Conservation (phyloP, 2,329 filamentous ascomycete genomes). For the Sodiomyces alkalinus region DNA sequence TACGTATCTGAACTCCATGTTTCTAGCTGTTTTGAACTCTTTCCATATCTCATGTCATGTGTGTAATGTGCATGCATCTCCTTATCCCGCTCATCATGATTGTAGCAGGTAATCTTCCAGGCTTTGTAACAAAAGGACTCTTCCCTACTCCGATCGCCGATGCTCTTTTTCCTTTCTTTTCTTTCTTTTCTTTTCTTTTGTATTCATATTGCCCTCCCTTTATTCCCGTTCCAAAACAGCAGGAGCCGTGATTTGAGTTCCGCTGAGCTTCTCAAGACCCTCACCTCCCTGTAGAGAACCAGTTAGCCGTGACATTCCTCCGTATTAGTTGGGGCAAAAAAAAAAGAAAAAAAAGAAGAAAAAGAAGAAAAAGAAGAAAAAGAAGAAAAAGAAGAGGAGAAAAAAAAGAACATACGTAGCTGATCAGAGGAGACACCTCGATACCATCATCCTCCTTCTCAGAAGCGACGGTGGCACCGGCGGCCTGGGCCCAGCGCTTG, state of each 20-base stretch:
- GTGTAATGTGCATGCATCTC: too few relatives aligned
- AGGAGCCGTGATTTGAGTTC: constrained; percentile 35
- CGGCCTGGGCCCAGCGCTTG: constrained; percentile 67
- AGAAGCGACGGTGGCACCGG: constrained; percentile 59
- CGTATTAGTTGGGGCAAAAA: too few relatives aligned
- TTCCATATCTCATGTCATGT: too few relatives aligned
- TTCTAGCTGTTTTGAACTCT: too few relatives aligned
- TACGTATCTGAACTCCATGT: too few relatives aligned
- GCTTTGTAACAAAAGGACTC: too few relatives aligned
- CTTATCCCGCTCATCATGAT: too few relatives aligned
- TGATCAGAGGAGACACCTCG: constrained; percentile 84
- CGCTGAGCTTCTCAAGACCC: constrained; percentile 40
- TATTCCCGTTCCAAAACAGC: constrained; percentile 33
- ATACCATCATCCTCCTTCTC: constrained; percentile 51
- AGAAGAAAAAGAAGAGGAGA: background rate
- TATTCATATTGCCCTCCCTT: background rate
- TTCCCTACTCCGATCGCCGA: background rate
- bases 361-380: too few relatives aligned
- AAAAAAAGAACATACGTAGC: constrained; percentile 59
- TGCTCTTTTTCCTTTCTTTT: background rate
- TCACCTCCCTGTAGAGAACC: constrained; percentile 40
- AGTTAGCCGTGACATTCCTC: constrained; percentile 8
- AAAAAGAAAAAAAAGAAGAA: too few relatives aligned
- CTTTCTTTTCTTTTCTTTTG: too few relatives aligned
- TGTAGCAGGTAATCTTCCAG: too few relatives aligned